Percentiles rank a stretch among this genome's conserved stretches.
phyloP scores from a whole-genome alignment of 768 basidiomycete species.

The Multifurca ochricompacta region DNA sequence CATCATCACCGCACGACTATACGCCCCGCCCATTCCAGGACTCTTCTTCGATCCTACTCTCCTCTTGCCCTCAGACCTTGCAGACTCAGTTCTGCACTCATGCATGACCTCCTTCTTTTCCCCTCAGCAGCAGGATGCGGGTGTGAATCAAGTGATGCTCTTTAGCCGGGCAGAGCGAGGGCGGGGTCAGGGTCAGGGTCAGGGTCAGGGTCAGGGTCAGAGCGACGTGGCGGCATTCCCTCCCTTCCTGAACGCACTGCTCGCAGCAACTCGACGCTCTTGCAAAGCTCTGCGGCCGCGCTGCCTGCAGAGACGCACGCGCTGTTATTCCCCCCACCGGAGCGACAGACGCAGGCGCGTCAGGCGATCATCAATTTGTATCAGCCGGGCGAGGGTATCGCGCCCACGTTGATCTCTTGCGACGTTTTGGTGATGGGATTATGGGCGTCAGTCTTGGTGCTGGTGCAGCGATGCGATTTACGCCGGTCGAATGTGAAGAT shows the following conservation, averaged over 20 bases:
- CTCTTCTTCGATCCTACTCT: constrained; percentile 52
- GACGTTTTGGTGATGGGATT: constrained; percentile 84
- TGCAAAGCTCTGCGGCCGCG: constrained; percentile 37
- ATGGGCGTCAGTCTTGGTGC: constrained; percentile 78
- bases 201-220: no score
- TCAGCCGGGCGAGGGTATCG: constrained; percentile 81
- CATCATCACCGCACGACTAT: constrained; percentile 27
- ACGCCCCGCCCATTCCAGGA: constrained; percentile 53
- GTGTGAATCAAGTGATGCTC: constrained; percentile 79
- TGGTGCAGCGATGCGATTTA: constrained; percentile 76
- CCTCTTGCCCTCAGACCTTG: constrained; percentile 43
- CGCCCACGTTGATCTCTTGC: constrained; percentile 82
- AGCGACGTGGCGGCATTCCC: constrained; percentile 46
- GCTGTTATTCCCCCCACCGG: constrained; percentile 51
- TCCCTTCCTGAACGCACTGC: constrained; percentile 43
- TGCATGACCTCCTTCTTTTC: constrained; percentile 54
- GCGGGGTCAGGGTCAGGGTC: no score
- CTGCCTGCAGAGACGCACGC: constrained; percentile 32
- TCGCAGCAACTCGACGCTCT: constrained; percentile 42
- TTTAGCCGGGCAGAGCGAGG: constrained; percentile 50
- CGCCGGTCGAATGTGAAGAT: constrained; percentile 1
- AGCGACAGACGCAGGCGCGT: constrained; percentile 36
- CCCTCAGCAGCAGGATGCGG: constrained; percentile 22
- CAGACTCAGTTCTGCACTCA: constrained; percentile 39
- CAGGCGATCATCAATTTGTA: constrained; percentile 92